These are phyloP conservation scores for Pelargonium myrrhifolium DNA, from an alignment of 441 rosid species.

Conservation along the genomic window DNA sequence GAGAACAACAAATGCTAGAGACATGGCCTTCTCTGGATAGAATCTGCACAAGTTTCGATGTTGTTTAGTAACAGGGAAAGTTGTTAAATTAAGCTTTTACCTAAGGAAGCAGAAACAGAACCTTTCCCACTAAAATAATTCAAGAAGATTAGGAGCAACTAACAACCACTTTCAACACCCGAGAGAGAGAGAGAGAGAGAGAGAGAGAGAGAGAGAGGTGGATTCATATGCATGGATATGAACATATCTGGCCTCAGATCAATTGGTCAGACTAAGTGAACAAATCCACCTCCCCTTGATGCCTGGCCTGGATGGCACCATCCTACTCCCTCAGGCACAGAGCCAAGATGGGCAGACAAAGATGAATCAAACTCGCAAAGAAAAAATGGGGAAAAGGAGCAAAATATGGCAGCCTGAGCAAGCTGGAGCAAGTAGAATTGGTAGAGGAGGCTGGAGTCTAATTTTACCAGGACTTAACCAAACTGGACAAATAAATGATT, in stretches of 20 bases:
- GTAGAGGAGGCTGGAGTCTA: too few species aligned
- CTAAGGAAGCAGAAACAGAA: not conserved
- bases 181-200: too few species aligned
- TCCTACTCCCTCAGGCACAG: too few species aligned
- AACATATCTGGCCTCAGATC: too few species aligned
- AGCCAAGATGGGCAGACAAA: too few species aligned
- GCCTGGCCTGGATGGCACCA: too few species aligned
- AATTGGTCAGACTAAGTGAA: too few species aligned
- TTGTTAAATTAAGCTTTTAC: not conserved
- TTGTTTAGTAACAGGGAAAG: not conserved
- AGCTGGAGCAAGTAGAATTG: too few species aligned
- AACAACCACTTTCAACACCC: not conserved
- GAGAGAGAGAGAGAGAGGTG: not conserved
- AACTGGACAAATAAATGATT: not conserved
- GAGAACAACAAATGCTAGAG: constrained; percentile 58
- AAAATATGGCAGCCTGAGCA: too few species aligned
- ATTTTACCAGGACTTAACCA: not conserved
- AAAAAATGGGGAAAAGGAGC: too few species aligned
- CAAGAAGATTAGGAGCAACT: not conserved
- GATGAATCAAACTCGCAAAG: too few species aligned
- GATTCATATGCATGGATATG: not conserved
- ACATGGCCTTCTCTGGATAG: constrained; percentile 60
- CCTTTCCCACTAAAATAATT: not conserved
- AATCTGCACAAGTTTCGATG: constrained; percentile 39
- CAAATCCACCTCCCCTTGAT: too few species aligned